Evolutionary conservation across 2,329 filamentous ascomycete genomes (phyloP).

Genomic region (Amesomyces nigricolor): DNA sequence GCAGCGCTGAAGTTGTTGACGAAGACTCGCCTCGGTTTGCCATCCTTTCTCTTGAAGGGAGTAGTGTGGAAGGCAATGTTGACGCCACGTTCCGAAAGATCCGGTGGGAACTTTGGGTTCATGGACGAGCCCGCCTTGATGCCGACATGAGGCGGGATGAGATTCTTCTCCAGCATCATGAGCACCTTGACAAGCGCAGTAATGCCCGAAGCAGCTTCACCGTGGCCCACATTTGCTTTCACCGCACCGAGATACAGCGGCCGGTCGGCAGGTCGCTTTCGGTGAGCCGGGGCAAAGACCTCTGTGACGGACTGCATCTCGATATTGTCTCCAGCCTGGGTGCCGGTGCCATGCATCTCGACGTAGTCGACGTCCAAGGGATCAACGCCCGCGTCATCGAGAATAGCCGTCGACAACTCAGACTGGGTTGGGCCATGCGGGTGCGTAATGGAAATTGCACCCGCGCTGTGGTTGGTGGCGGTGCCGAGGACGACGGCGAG

Average conservation of each 20-base stretch:
- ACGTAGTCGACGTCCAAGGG: constrained; percentile 75
- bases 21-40: constrained; percentile 44
- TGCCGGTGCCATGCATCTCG: constrained; percentile 87
- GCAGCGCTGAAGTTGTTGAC: constrained; percentile 68
- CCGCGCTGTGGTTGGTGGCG: constrained; percentile 75
- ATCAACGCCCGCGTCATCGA: constrained; percentile 68
- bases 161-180: constrained; percentile 57
- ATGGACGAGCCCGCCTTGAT: constrained; percentile 55
- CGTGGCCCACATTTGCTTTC: constrained; percentile 61
- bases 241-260: constrained; percentile 57
- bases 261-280: constrained; percentile 42
- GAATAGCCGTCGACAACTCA: constrained; percentile 61
- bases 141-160: constrained; percentile 60
- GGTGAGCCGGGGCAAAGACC: constrained; percentile 44
- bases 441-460: constrained; percentile 77
- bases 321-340: constrained; percentile 74
- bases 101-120: constrained; percentile 54
- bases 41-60: constrained; percentile 44
- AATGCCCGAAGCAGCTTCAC: constrained; percentile 56
- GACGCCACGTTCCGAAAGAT: constrained; percentile 52
- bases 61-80: constrained; percentile 52
- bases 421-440: constrained; percentile 75
- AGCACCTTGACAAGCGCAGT: constrained; percentile 61
- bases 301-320: constrained; percentile 73
- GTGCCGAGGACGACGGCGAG: constrained; percentile 71